These are phyloP conservation scores for Pestalotiopsis sp. DNA, from an alignment of 2,329 filamentous ascomycete genomes.

Conservation along the genomic window DNA sequence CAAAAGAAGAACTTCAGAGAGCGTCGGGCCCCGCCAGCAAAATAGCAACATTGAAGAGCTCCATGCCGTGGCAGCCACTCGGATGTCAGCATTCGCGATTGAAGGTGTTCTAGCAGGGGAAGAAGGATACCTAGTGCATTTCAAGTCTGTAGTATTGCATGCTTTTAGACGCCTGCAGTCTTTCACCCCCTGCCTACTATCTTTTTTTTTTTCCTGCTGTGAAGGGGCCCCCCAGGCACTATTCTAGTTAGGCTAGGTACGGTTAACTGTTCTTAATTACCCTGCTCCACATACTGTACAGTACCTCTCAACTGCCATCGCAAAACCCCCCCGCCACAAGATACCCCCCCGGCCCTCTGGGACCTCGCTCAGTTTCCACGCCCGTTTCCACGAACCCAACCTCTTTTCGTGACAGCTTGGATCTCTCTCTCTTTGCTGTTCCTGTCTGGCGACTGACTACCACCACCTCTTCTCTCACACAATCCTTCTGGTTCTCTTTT, in stretches of 20 bases:
- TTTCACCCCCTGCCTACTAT: neutral
- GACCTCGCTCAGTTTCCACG: neutral
- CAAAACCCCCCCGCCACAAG: neutral
- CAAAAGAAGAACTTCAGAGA: neutral
- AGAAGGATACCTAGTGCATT: neutral
- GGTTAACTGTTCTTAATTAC: neutral
- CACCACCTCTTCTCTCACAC: neutral
- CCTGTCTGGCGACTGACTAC: neutral
- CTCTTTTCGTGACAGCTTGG: slow-evolving; percentile 5
- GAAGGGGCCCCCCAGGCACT: neutral
- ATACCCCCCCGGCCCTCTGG: neutral
- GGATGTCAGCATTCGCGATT: neutral
- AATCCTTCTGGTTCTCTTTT: neutral
- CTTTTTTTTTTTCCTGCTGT: neutral
- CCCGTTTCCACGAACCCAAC: neutral
- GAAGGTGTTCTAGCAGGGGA: neutral
- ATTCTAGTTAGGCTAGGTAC: neutral
- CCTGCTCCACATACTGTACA: neutral
- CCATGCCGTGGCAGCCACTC: neutral
- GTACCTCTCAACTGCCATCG: neutral
- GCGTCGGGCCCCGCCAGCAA: neutral
- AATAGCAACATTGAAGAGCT: neutral
- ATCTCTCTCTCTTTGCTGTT: neutral
- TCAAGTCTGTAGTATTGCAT: neutral
- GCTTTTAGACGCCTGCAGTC: neutral